Evolutionary conservation across 805 yeast species (phyloP).

Genomic region (Ogataea dorogensis): DNA sequence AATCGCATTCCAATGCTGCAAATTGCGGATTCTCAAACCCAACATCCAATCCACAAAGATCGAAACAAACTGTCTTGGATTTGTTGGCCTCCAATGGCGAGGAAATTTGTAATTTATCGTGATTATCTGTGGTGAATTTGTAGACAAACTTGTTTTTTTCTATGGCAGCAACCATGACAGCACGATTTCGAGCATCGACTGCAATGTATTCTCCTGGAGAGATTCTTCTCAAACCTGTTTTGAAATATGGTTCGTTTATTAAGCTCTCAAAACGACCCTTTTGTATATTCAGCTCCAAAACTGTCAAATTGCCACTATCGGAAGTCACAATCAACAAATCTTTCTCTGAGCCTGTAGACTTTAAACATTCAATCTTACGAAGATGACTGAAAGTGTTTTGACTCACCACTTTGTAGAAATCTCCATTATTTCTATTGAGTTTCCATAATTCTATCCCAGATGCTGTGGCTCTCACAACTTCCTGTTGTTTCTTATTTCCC

Average conservation of each 20-base stretch:
- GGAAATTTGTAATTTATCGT: constrained; percentile 48
- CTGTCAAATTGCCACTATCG: constrained; percentile 74
- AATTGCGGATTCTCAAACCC: constrained; percentile 82
- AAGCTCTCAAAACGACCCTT: constrained; percentile 37
- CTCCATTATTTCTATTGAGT: constrained; percentile 56
- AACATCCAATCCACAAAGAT: constrained; percentile 62
- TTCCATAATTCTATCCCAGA: constrained; percentile 53
- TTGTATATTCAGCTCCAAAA: constrained; percentile 35
- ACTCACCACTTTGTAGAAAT: constrained; percentile 40
- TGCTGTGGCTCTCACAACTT: constrained; percentile 57
- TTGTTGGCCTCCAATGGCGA: constrained; percentile 73
- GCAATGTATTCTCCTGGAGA: constrained; percentile 74
- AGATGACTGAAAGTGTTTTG: constrained; percentile 60
- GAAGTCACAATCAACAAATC: constrained; percentile 69
- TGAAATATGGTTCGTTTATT: constrained; percentile 64
- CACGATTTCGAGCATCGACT: constrained; percentile 70
- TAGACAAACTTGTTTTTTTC: constrained; percentile 76
- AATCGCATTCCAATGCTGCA: constrained; percentile 72
- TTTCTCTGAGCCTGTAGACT: constrained; percentile 48
- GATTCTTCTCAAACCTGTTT: constrained; percentile 71
- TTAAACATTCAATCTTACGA: constrained; percentile 49
- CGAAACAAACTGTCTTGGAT: constrained; percentile 50
- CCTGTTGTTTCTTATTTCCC: constrained; percentile 54
- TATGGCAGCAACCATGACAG: constrained; percentile 65
- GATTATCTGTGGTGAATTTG: constrained; percentile 51